These are phyloP conservation scores for Citrus inodora DNA, from an alignment of 345 rosid genomes.

Conservation along the genomic window DNA sequence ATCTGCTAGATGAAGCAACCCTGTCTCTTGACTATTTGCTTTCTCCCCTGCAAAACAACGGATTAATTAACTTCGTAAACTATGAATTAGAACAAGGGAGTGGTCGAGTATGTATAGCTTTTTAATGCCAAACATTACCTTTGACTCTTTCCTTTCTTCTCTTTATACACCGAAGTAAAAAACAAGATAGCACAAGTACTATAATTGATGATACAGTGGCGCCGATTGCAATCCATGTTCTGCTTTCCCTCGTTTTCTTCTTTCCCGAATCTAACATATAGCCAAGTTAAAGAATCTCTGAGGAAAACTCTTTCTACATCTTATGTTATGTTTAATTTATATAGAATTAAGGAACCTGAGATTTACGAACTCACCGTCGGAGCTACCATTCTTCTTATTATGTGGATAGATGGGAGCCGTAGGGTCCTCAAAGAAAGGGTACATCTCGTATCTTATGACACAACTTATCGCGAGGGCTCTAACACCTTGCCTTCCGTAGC, in stretches of 20 bases:
- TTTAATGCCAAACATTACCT: not conserved
- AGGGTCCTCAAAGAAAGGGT: not conserved
- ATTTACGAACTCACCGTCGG: not conserved
- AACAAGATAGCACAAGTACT: not conserved
- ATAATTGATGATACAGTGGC: not conserved
- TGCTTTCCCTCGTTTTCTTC: not conserved
- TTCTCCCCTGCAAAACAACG: not conserved
- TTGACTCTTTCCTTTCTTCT: not conserved
- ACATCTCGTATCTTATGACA: constrained; percentile 7
- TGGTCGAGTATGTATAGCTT: not conserved
- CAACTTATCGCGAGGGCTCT: constrained; percentile 16
- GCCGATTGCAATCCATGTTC: constrained; percentile 6
- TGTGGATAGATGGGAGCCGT: not conserved
- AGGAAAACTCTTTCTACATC: not conserved
- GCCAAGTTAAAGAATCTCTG: not conserved
- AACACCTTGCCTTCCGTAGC: not conserved
- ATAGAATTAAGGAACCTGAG: not conserved
- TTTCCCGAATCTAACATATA: not conserved
- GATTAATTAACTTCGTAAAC: not conserved
- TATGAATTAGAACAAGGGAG: not conserved
- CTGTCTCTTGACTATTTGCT: not conserved
- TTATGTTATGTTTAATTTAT: not conserved
- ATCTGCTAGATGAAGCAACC: not conserved
- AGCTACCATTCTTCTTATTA: not conserved
- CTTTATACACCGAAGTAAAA: not conserved